Base-by-base conservation (phyloP, 2,329 filamentous ascomycete species). In the Rutstroemia sp. region DNA sequence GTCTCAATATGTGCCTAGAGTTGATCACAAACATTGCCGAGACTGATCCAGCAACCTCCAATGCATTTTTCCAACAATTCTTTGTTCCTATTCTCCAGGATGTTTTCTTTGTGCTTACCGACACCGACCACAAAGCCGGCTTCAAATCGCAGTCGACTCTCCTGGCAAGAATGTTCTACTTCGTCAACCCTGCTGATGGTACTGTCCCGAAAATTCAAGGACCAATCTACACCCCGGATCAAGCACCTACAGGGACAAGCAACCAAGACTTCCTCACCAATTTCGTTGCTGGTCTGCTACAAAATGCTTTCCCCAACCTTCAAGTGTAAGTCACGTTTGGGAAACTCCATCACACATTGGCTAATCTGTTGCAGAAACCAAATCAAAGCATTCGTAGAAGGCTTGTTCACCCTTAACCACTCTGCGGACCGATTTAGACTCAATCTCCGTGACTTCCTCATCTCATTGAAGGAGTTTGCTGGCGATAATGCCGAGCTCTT, bases 71-170 rank as follows among this genome's bases (percentile, higher is more conserved):
- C 84, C 91, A 95, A 72, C 91, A 92, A 70, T 99, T 97, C 76
- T 99, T 94, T 73, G 86, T 95, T 54, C 85, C 89, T 1, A 97
- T 99, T 63, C 78, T 99, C 51, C 94, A 99, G 73, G 94, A 99
- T 67, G 91, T 99, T 14, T 95, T 99, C 79, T 99, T 96, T 68
- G 94, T 99, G 44, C 81, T 99, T 51, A 97, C 94, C 0, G 94
- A 99, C 69, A 92, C 88, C 59, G 94, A 99, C 67, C 94, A 99
- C 80, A 99, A 99, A 78, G 94, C 94, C 59, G 94, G 94, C 0
- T 99, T 99, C 79, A 99, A 99, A 79, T 94, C 92, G 8, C 94
- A 99, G 75, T 92, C 92, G 3, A 87, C 94, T 82, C 78, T 99
- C 49, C 76, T 99, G 59, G 91, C 94, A 66, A 88, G 92, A 68